Conservation (phyloP, 2,329 filamentous ascomycete genomes). For the Mycocentrospora acerina region DNA sequence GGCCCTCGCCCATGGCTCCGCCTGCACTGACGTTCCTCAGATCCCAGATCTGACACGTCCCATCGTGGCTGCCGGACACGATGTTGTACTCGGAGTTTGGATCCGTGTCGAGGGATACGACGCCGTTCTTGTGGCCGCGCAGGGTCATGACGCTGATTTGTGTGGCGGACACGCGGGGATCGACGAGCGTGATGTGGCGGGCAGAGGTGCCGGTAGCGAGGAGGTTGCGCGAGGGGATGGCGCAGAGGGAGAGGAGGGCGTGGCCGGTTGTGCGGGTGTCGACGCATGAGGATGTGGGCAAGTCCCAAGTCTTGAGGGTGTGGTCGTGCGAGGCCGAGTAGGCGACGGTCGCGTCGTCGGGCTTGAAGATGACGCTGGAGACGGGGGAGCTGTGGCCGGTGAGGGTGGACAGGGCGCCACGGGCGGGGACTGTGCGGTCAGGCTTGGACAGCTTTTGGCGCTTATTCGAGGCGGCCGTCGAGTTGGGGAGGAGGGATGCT, state of each 20-base stretch:
- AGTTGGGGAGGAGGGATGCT: constrained; percentile 66
- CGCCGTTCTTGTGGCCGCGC: constrained; percentile 78
- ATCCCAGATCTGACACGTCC: constrained; percentile 93
- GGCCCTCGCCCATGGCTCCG: constrained; percentile 52
- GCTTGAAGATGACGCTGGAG: constrained; percentile 81
- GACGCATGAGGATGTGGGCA: constrained; percentile 76
- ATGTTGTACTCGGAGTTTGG: constrained; percentile 77
- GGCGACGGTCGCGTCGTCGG: constrained; percentile 79
- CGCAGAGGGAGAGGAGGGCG: constrained; percentile 75
- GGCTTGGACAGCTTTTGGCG: constrained; percentile 68
- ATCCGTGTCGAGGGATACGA: constrained; percentile 60
- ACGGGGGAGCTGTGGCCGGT: constrained; percentile 72
- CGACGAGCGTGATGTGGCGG: constrained; percentile 87
- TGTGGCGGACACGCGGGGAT: constrained; percentile 77
- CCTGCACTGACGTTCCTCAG: constrained; percentile 68
- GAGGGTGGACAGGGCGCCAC: constrained; percentile 76
- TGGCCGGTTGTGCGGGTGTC: constrained; percentile 82
- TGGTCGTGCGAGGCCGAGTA: constrained; percentile 93
- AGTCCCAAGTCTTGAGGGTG: constrained; percentile 85
- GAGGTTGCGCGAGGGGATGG: constrained; percentile 66
- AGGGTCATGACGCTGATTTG: constrained; percentile 86
- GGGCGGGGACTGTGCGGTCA: constrained; percentile 65
- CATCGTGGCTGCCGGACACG: constrained; percentile 87
- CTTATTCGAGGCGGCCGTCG: constrained; percentile 66
- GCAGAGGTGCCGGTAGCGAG: constrained; percentile 78